Conservation (phyloP, 441 rosid genomes). For the Viola pubescens region DNA sequence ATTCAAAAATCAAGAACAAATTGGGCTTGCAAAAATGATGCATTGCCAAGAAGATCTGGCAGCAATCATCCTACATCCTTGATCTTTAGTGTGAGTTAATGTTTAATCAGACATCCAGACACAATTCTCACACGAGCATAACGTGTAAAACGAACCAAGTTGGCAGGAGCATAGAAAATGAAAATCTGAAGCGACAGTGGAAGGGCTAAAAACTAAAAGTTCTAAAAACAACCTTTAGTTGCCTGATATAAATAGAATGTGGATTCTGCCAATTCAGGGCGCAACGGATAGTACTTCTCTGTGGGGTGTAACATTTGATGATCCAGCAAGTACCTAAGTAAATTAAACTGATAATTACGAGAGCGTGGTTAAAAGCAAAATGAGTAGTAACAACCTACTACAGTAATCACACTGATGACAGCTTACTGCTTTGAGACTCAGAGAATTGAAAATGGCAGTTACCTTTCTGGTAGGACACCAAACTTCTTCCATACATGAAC, state of each 20-base stretch:
- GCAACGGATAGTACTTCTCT: conserved; percentile 87
- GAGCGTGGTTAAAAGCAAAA: no score
- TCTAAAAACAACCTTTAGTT: conserved; percentile 51
- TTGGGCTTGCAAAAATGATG: neutral
- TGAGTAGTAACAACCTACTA: no score
- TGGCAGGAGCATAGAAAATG: neutral
- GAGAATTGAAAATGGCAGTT: conserved; percentile 6
- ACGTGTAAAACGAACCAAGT: no score
- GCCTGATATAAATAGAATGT: conserved; percentile 96
- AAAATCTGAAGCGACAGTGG: neutral
- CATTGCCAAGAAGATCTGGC: neutral
- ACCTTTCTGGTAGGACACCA: conserved; percentile 94
- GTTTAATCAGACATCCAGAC: neutral
- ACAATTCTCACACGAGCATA: neutral
- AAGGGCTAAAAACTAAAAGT: neutral
- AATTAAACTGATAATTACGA: no score
- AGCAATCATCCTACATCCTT: neutral
- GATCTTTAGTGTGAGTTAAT: neutral
- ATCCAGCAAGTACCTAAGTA: conserved; percentile 68
- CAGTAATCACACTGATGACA: no score
- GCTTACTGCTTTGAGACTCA: neutral
- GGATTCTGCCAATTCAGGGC: conserved; percentile 94
- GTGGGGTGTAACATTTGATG: conserved; percentile 86
- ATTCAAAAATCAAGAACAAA: neutral
- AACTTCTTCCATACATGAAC: conserved; percentile 68